Evolutionary conservation across 1,284 basidiomycete species (phyloP), one percentile per base, ranked within the genome.

Genomic region (Cryptococcus sp.): DNA sequence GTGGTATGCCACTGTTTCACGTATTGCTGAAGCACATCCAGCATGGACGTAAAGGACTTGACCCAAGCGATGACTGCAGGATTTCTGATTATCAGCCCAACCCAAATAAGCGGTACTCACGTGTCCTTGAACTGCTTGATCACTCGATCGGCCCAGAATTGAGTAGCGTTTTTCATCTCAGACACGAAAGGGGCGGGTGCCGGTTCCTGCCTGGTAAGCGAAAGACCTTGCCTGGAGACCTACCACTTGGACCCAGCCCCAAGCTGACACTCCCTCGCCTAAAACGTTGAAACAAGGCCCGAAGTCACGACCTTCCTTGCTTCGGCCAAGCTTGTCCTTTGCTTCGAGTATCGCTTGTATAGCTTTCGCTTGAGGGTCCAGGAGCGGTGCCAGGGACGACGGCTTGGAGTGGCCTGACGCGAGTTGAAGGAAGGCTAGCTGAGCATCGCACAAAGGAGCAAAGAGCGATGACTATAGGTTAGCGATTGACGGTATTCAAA

Each of bases 121-220:
- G 89, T 90, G 15, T 93, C 90, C 78, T 93, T 98, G 83, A 84
- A 90, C 65, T 95, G 91, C 78, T 95, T 94, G 78, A 95, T 87
- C 49, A 98, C 85, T 55, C 89, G 86, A 75, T 97, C 93, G 15
- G 87, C 87, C 77, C 93, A 99, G 80, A 94, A 99, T 70, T 88
- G 84, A 6, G 89, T 85, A 8, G 91, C 86, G 52, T 98, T 93
- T 78, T 90, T 95, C 78, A 89, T 86, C 53, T 95, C 91, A 15
- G 79, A 80, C n/a, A 98, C 82, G 67, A 85, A 89, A 15, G 89
- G 86, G 5, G 84, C 91, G 0, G 96, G 95, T 71, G 91, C 92
- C 17, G 86, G 83, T 61, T 86, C 83, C 90, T 93, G 66, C 38
- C 29, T 34, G 11, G 51, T 52, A 48, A 43, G 15, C 43, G 11